phyloP scores from a whole-genome alignment of 2,329 filamentous ascomycete species.

The Meredithiella fracta region DNA sequence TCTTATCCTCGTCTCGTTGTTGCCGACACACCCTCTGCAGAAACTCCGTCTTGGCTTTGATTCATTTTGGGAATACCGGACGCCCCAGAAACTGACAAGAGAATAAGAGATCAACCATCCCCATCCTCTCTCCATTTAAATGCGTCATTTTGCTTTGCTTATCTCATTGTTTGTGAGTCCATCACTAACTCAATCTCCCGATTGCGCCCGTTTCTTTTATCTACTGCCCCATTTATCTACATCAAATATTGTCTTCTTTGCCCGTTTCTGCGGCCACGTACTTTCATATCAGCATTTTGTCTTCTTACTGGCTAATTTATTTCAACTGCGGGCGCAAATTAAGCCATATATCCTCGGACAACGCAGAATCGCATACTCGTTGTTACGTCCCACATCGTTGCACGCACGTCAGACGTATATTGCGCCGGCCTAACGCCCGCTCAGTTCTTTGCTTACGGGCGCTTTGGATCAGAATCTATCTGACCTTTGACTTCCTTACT shows the following conservation, averaged over 20 bases:
- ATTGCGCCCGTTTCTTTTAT: conserved; percentile 6
- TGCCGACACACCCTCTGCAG: conserved; percentile 4
- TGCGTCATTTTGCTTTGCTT: conserved; percentile 4
- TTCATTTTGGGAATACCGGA: conserved; percentile 3
- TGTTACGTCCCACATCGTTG: background rate
- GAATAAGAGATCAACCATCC: conserved; percentile 5
- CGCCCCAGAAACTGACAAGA: conserved; percentile 8
- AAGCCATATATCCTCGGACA: background rate
- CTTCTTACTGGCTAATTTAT: background rate
- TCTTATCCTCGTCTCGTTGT: conserved; percentile 2
- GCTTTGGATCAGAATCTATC: background rate
- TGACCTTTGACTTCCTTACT: background rate
- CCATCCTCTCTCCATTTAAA: background rate
- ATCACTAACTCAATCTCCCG: conserved; percentile 7
- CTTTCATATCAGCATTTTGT: background rate
- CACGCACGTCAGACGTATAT: background rate
- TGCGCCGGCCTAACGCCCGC: background rate
- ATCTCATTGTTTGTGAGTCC: conserved; percentile 10
- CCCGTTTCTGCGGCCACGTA: background rate
- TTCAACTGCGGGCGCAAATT: conserved; percentile 9
- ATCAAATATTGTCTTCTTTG: background rate
- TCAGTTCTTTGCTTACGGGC: background rate
- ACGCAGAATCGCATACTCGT: background rate
- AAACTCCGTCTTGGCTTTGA: conserved; percentile 2
- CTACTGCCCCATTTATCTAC: background rate